Evolutionary conservation across 2,329 filamentous ascomycete genomes (phyloP), one percentile per base, ranked within the genome.

Genomic region (Conoideocrella luteorostrata): DNA sequence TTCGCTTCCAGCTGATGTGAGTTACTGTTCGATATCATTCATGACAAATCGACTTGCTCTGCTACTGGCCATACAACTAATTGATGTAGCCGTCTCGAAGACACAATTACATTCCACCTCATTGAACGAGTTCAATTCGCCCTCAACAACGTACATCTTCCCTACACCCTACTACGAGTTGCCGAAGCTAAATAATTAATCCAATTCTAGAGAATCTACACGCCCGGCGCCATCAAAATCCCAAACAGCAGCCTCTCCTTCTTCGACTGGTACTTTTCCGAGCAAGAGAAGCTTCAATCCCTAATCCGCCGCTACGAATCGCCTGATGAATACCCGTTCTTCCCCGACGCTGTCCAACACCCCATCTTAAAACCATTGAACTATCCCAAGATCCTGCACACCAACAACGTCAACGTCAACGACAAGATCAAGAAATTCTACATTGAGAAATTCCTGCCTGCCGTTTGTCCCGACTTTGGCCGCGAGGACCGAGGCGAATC

Each of bases 111-210:
- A 53, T 96, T 95, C 67, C 86, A 95, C 67, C 75, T 98, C 30
- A 97, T 97, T 59, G 93, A 98, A 69, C 84, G 93, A 32, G 91
- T 91, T n/a, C 93, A 98, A 65, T 98, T 97, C 65, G 88, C 91
- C 4, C 77, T 94, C 52, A 97, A 96, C 70, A 73, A 62, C 60
- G 64, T 65, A 51, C 49, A 51, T 26, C 11, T 15, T 12, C 29
- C 40, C 30, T 39, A 37, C 30, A 20, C 7, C 32, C 33, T 22
- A 11, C 18, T 22, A 13, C 6, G n/a, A 12, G 20, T 17, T 5
- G 22, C 22, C 11, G 6, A 18, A 29, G n/a, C 26, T 30, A 17
- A 7, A 17, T 18, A 23, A 29, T 21, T 20, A 23, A 22, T 22
- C 38, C n/a, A 12, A 30, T 20, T 18, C 15, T 44, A 78, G 60